Evolutionary conservation across 352 stramenopile species (phyloP).

Genomic region (Phytophthora meadii): DNA sequence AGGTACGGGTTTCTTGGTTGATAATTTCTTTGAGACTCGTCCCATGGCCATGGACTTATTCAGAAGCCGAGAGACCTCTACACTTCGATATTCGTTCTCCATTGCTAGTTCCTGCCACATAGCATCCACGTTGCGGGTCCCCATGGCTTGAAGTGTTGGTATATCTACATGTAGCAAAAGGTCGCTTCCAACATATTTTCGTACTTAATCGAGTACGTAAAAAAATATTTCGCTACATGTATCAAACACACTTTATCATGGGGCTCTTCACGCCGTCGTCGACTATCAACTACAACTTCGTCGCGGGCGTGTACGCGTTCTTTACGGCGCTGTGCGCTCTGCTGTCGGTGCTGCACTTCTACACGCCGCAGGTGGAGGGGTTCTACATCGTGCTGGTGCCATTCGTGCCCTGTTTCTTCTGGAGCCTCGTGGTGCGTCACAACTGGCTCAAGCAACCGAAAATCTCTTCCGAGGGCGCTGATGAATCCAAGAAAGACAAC

Average conservation of each 20-base stretch:
- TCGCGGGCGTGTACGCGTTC: conserved; percentile 76
- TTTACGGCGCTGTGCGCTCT: conserved; percentile 67
- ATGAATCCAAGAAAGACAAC: conserved; percentile 42
- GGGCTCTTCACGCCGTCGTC: conserved; percentile 68
- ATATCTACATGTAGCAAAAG: conserved; percentile 11
- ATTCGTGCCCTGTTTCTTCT: conserved; percentile 85
- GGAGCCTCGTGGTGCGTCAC: conserved; percentile 81
- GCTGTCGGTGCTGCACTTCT: conserved; percentile 69
- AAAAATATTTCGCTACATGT: too few relatives aligned
- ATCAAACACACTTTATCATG: conserved; percentile 11
- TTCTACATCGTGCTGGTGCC: conserved; percentile 88
- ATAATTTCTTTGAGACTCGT: conserved; percentile 6
- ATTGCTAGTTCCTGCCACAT: conserved; percentile 62
- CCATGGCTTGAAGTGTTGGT: conserved; percentile 3
- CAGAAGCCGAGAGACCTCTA: conserved; percentile 43
- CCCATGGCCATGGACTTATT: conserved; percentile 45
- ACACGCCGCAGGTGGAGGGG: conserved; percentile 71
- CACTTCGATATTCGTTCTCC: conserved; percentile 30
- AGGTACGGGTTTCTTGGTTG: neutral
- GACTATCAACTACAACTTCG: conserved; percentile 93
- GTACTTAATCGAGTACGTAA: too few relatives aligned
- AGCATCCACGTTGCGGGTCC: conserved; percentile 43
- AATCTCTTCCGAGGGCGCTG: conserved; percentile 2
- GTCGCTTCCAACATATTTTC: conserved; percentile 3
- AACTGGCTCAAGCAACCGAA: conserved; percentile 62